A percentile compares a stretch with the other conserved stretches of the same genome.
Evolutionary conservation across 331 rosid species (phyloP).

Genomic region (Saraca asoca): DNA sequence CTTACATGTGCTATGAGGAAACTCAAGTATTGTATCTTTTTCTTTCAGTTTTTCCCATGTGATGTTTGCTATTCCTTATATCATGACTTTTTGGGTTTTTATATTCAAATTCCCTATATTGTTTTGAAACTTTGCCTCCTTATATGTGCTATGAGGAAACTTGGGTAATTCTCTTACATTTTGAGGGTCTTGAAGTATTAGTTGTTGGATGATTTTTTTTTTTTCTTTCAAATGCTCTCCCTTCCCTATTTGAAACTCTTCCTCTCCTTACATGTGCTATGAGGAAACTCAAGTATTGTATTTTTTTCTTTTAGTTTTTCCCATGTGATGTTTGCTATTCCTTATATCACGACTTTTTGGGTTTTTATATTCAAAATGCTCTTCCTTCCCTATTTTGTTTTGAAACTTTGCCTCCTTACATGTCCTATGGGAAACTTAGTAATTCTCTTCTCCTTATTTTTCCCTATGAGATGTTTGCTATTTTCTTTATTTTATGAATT

Average conservation of each 20-base stretch:
- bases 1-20: conserved; percentile 2
- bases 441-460: too few relatives aligned
- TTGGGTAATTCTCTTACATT: neutral
- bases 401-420: conserved; percentile 19
- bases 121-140: conserved; percentile 17
- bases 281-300: neutral
- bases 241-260: neutral
- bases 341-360: too few relatives aligned
- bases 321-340: too few relatives aligned
- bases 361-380: conserved; percentile 1
- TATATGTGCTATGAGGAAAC: conserved; percentile 10
- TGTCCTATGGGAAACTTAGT: conserved; percentile 5
- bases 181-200: conserved; percentile 9
- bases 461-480: neutral
- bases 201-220: conserved; percentile 9
- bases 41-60: too few relatives aligned
- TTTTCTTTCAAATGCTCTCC: neutral
- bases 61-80: too few relatives aligned
- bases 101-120: conserved; percentile 2
- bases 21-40: neutral
- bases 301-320: too few relatives aligned
- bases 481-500: conserved; percentile 2
- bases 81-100: too few relatives aligned
- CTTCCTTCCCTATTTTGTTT: neutral
- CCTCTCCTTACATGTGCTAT: conserved; percentile 3